Evolutionary conservation across 495 filamentous ascomycete species (phyloP).

Genomic region (Penicillium roqueforti): DNA sequence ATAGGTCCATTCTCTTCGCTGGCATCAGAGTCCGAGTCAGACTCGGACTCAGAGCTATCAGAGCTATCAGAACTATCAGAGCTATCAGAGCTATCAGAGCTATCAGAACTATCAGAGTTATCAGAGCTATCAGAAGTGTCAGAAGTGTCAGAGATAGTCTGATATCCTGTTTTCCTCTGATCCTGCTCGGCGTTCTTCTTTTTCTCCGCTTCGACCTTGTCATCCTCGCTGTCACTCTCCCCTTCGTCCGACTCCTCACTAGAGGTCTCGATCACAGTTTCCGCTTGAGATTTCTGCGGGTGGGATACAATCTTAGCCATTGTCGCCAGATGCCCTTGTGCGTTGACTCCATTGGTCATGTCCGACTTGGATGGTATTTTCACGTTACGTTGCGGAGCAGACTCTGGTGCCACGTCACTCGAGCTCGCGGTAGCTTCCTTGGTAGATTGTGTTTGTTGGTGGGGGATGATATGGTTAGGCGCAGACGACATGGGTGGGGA

Average conservation of each 20-base stretch:
- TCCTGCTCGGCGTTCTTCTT: neutral
- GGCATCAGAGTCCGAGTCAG: neutral
- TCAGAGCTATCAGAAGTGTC: no score
- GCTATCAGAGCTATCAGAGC: neutral
- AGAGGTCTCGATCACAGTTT: neutral
- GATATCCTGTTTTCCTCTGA: neutral
- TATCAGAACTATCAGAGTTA: no score
- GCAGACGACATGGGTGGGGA: neutral
- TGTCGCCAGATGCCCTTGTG: neutral
- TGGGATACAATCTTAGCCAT: neutral
- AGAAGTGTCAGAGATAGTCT: neutral
- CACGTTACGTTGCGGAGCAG: neutral
- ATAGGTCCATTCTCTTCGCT: neutral
- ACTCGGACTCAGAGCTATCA: neutral
- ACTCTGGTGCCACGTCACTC: neutral
- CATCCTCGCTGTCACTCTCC: slow-evolving; percentile 1
- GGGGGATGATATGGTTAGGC: neutral
- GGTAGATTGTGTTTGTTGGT: neutral
- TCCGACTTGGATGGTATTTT: neutral
- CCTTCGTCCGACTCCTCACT: slow-evolving; percentile 6
- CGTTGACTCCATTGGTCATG: neutral
- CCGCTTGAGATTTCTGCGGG: slow-evolving; percentile 1
- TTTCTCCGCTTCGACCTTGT: neutral
- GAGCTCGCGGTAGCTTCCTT: neutral
- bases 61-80: neutral